Evolutionary conservation across 495 filamentous ascomycete genomes (phyloP), one percentile per base, ranked within the genome.

Genomic region (Immersiella caudata): DNA sequence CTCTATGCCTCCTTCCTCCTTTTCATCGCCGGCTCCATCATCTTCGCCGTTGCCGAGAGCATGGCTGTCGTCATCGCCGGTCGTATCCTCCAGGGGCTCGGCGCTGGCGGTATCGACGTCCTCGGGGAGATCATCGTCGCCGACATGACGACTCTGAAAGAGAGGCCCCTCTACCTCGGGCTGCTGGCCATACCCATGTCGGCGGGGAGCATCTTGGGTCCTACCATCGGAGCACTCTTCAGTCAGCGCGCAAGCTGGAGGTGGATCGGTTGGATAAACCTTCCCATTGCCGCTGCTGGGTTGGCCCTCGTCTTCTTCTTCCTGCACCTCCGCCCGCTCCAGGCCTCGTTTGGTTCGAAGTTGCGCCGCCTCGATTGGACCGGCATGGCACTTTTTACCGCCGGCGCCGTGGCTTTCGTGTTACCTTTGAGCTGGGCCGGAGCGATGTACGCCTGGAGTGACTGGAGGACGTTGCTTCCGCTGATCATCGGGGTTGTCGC

Each of bases 61-160:
- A 84, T 93, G 63, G 79, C 82, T 29, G 89, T 90, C 83, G 79
- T 94, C 49, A 83, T 95, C 52, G 83, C 82, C 4, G 92, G 90
- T 9, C 80, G 92, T 73, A 84, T 86, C 0, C 77, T 95, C 29
- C 91, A 93, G 75, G 92, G 91, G 64, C 77, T 88, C 20, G 92
- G 90, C 14, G 89, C 87, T 59, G 92, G 91, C 68, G 92, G 92
- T 0, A 82, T 94, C 26, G 79, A 91, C 14, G 84, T 88, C 16
- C 76, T 94, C 67, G 85, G 87, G 29, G 91, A 93, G 71, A 91
- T 95, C 68, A 84, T 83, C 66, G 90, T 95, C 35, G 85, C 87
- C 12, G 92, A 96, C 49, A 72, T 79, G 66, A 75, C 73, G 6
- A 70, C 73, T 0, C 68, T 76, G 0, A 68, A 79, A 68, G 76